Evolutionary conservation across 2,329 filamentous ascomycete species (phyloP).

Genomic region (Fusarium humuli): DNA sequence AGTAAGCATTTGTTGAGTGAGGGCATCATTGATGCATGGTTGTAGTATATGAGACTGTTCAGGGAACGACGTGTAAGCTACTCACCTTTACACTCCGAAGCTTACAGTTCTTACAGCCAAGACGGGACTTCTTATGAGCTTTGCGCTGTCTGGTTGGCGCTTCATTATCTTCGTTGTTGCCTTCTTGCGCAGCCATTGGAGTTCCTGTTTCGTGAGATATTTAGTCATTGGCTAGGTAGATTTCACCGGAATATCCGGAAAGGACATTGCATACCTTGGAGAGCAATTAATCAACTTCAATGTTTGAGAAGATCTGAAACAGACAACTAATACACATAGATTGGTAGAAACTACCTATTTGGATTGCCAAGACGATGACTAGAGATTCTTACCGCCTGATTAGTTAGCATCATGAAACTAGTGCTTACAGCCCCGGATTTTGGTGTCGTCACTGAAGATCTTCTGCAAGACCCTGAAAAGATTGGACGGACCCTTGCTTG

Average conservation of each 20-base stretch:
- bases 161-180: background rate
- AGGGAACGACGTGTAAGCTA: background rate
- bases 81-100: conserved; percentile 63
- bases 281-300: background rate
- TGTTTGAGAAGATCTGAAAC: background rate
- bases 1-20: background rate
- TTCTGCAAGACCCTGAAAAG: background rate
- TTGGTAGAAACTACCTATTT: background rate
- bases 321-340: background rate
- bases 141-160: conserved; percentile 46
- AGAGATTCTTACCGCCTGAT: background rate
- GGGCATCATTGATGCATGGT: background rate
- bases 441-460: background rate
- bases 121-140: conserved; percentile 64
- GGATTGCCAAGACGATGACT: conserved; percentile 2
- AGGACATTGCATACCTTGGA: background rate
- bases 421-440: conserved; percentile 13
- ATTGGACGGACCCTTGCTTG: background rate
- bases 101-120: conserved; percentile 68
- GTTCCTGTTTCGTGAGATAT: background rate
- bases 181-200: conserved; percentile 22
- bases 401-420: background rate
- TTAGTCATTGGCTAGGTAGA: background rate
- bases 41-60: background rate
- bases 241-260: conserved; percentile 15